Evolutionary conservation across 2,329 filamentous ascomycete genomes (phyloP), one percentile per base, ranked within the genome.

Genomic region (Cladosporium cucumerinum): DNA sequence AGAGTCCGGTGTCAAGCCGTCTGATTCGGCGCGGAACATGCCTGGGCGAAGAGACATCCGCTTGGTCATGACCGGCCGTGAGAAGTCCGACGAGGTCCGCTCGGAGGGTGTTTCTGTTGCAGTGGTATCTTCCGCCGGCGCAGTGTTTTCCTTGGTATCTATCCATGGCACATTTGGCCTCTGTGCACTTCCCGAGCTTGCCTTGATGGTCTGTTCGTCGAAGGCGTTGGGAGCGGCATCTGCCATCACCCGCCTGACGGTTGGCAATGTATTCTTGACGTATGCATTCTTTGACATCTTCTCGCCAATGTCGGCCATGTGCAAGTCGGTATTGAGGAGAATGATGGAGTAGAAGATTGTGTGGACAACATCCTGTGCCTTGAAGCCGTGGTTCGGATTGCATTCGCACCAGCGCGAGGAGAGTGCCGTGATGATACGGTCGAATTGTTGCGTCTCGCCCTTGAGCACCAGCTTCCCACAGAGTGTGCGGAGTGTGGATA

Each of bases 271-370:
- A 75, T 99, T 99, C 78, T 96, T 96, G 74, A 99, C 86, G 73
- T 98, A 99, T 73, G 98, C 94, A 68, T 85, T 89, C 64, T 91
- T 87, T 1, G 94, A 98, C 95, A 99, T 99, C 81, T 96, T 96
- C 72, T 91, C 88, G 67, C 96, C 93, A 71, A 98, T 97, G 74
- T 98, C 93, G 65, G 94, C 95, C 73, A 98, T 78, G 73, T 99
- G 94, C 64, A 99, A 82, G 80, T 99, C 95, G 36, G 95, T 99
- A 73, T 99, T 99, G 68, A 99, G 84, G 12, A 99, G 84, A 74
- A 99, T 89, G 69, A 99, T 87, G 0, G 95, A 97, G 78, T 98
- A 99, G 79, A 92, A 96, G 68, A 98, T 96, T 26, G 93, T 97
- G 76, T 99, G 94, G 21, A 99, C 93, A 57, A 98, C 90, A 80